These are phyloP conservation scores for Datura wrightii DNA, from an alignment of 257 asterid genomes.

Conservation along the genomic window DNA sequence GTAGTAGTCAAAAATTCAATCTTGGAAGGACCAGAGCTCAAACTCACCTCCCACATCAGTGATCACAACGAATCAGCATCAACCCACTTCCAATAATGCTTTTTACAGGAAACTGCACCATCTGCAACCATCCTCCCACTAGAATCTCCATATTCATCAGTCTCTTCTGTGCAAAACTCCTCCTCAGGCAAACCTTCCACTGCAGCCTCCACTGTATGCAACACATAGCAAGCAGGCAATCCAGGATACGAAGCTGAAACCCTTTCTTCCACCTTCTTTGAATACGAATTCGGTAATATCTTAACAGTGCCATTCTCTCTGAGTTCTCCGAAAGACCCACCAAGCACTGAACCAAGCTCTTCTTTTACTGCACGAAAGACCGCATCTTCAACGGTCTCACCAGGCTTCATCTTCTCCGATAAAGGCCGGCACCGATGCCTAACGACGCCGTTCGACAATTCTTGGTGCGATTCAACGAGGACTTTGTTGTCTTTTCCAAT, in stretches of 20 bases:
- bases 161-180: constrained; percentile 86
- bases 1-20: constrained; percentile 41
- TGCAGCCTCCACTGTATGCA: constrained; percentile 80
- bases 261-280: constrained; percentile 82
- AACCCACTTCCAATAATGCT: constrained; percentile 96
- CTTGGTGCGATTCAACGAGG: constrained; percentile 88
- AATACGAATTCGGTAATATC: constrained; percentile 66
- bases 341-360: constrained; percentile 70
- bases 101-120: constrained; percentile 80
- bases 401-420: constrained; percentile 97
- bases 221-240: constrained; percentile 82
- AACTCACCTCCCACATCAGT: constrained; percentile 49
- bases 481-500: constrained; percentile 55
- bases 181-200: constrained; percentile 82
- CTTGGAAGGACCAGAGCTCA: constrained; percentile 37
- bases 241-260: constrained; percentile 88
- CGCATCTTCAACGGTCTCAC: constrained; percentile 82
- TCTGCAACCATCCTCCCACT: constrained; percentile 50
- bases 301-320: constrained; percentile 42
- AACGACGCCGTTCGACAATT: constrained; percentile 74
- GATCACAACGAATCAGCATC: constrained; percentile 56
- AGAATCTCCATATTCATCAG: constrained; percentile 63
- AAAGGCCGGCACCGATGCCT: constrained; percentile 72
- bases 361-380: constrained; percentile 81
- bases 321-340: background rate